Evolutionary conservation across 257 asterid species (phyloP).

Genomic region (Solanum boliviense): DNA sequence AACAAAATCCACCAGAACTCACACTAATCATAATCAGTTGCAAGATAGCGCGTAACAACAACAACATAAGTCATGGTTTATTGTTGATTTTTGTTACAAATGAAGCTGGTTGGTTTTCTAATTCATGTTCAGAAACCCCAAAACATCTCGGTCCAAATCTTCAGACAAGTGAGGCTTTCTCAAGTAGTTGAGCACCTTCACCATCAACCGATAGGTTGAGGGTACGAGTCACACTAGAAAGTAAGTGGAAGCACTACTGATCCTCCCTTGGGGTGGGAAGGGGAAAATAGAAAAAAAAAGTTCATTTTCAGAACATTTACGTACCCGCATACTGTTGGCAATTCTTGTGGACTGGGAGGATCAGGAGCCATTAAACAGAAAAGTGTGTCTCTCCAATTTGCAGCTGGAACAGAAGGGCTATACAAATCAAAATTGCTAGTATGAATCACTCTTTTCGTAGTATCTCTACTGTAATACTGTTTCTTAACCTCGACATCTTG

Average conservation of each 20-base stretch:
- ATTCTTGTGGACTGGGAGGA: constrained; percentile 34
- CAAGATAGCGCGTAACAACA: neutral
- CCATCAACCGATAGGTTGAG: no score
- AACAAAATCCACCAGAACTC: neutral
- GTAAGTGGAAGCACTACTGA: neutral
- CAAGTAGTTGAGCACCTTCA: neutral
- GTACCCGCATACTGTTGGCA: constrained; percentile 33
- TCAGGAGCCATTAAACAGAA: constrained; percentile 18
- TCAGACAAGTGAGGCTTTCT: neutral
- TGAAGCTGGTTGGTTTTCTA: no score
- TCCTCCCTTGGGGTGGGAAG: neutral
- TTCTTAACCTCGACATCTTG: constrained; percentile 45
- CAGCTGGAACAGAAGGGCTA: constrained; percentile 22
- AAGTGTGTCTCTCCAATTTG: constrained; percentile 41
- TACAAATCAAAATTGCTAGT: constrained; percentile 49
- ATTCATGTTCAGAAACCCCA: neutral
- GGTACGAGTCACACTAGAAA: neutral
- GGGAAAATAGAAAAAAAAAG: neutral
- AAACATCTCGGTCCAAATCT: neutral
- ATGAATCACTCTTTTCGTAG: constrained; percentile 26
- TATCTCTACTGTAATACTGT: constrained; percentile 41
- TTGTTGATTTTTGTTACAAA: no score
- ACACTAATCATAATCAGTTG: neutral
- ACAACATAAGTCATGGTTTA: neutral
- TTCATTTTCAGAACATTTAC: constrained; percentile 3